Evolutionary conservation across 371 early-diverging fungal genomes (phyloP), one percentile per base, ranked within the genome.

Genomic region (Mucor irregularis): DNA sequence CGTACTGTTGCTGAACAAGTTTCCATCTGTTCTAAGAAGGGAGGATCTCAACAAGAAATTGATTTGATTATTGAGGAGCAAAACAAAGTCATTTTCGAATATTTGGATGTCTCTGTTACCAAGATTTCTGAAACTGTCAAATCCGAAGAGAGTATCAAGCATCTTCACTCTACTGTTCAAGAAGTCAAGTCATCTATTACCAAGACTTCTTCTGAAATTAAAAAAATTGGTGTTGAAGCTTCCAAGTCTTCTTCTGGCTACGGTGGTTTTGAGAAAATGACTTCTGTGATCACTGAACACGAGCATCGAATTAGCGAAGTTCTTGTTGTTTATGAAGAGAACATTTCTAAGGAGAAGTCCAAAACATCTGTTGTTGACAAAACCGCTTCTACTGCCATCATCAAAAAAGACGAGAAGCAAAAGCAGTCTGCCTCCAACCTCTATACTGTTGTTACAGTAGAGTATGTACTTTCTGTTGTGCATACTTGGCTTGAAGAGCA

Each of bases 211-310:
- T 54, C 53, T 43, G 56, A 68, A 37, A 61, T 68, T 26, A 56
- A 64, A 52, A 45, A 30, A 0, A 53, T 64, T 38, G 61, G 61
- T 54, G 37, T 64, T 19, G 48, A 68, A 9, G 33, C 58, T 28
- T 50, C 58, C 9, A 39, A 38, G 1, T 33, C 40, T 1, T 31
- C 43, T 14, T 40, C 21, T 7, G 30, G 35, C 10, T 62, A 56
- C 30, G 64, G 64, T 43, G 65, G 69, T 22, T 53, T 60, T 44
- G 64, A 62, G 13, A 42, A 60, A 31, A 69, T 73, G 67, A 53
- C 62, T 14, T 51, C 57, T 5, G 31, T 69, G 0, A 53, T 69
- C n/a, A 58, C 64, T 22, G 30, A 62, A 10, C 56, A 63, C 22
- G 69, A 73, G 13, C 58, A 58, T 14, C 26, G 52, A 13, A 61